Percentiles rank a stretch among this genome's conserved stretches.
phyloP scores from a whole-genome alignment of 2,329 filamentous ascomycete genomes.

The Pezicula radicicola region DNA sequence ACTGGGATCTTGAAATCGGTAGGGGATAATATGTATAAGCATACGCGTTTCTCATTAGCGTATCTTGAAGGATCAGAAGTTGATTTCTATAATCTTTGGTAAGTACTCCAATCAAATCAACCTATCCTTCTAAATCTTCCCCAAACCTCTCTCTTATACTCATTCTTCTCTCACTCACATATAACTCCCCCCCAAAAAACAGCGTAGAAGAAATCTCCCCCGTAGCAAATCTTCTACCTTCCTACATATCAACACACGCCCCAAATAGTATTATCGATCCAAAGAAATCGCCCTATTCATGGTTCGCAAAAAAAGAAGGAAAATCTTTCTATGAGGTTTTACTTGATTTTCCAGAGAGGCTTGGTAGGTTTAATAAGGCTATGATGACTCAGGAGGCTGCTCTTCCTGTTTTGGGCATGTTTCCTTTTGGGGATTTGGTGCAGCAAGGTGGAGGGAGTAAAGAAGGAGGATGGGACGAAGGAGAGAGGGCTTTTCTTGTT shows the following conservation, averaged over 20 bases:
- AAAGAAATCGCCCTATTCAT: constrained; percentile 16
- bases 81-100: constrained; percentile 25
- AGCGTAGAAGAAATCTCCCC: constrained; percentile 21
- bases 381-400: constrained; percentile 7
- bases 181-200: background rate
- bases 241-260: constrained; percentile 20
- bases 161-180: too few species aligned
- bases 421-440: constrained; percentile 2
- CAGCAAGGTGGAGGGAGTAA: too few species aligned
- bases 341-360: constrained; percentile 17
- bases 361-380: constrained; percentile 21
- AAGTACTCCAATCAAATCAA: too few species aligned
- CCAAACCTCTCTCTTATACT: background rate
- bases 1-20: constrained; percentile 25
- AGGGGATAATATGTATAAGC: constrained; percentile 23
- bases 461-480: background rate
- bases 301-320: constrained; percentile 17
- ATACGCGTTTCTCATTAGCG: constrained; percentile 25
- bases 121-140: background rate
- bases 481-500: constrained; percentile 13
- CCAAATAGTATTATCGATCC: constrained; percentile 11
- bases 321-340: constrained; percentile 23
- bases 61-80: constrained; percentile 24
- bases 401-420: constrained; percentile 3
- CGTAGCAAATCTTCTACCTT: constrained; percentile 17